phyloP scores from a whole-genome alignment of 495 filamentous ascomycete genomes.

The Trypethelium eluteriae region DNA sequence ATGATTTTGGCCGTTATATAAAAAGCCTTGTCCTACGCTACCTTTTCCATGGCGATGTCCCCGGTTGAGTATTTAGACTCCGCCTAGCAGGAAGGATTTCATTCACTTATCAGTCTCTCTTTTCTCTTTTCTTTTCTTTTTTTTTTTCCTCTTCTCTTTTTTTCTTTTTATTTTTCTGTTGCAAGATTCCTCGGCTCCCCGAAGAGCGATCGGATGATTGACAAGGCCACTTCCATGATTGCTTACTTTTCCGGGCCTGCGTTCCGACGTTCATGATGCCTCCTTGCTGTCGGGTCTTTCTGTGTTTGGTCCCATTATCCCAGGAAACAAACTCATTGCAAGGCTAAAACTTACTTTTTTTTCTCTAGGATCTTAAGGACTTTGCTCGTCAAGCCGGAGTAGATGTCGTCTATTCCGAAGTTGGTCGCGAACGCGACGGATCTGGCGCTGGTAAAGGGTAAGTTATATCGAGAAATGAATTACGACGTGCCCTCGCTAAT shows the following conservation, averaged over 20 bases:
- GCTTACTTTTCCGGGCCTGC: too few species aligned
- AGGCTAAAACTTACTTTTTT: conserved; percentile 49
- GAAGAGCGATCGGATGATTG: too few species aligned
- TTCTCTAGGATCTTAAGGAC: conserved; percentile 95
- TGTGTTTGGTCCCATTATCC: conserved; percentile 19
- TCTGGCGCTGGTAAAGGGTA: conserved; percentile 62
- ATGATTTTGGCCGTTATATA: background rate
- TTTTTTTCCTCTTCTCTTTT: background rate
- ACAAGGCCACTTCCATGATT: too few species aligned
- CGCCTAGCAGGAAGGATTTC: background rate
- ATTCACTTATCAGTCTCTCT: background rate
- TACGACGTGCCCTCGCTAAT: conserved; percentile 26
- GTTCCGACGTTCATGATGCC: too few species aligned
- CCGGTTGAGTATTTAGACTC: background rate
- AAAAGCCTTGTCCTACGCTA: background rate
- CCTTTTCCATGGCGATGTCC: background rate
- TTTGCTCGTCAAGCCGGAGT: conserved; percentile 94
- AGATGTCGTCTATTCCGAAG: conserved; percentile 97
- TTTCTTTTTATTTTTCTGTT: background rate
- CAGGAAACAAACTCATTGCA: background rate
- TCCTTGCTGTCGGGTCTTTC: conserved; percentile 37
- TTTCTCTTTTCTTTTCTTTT: background rate
- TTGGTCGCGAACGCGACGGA: conserved; percentile 78
- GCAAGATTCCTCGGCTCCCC: background rate
- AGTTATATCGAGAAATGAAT: conserved; percentile 34